Conservation (phyloP, 768 basidiomycete species). For the Tricholoma terreum region DNA sequence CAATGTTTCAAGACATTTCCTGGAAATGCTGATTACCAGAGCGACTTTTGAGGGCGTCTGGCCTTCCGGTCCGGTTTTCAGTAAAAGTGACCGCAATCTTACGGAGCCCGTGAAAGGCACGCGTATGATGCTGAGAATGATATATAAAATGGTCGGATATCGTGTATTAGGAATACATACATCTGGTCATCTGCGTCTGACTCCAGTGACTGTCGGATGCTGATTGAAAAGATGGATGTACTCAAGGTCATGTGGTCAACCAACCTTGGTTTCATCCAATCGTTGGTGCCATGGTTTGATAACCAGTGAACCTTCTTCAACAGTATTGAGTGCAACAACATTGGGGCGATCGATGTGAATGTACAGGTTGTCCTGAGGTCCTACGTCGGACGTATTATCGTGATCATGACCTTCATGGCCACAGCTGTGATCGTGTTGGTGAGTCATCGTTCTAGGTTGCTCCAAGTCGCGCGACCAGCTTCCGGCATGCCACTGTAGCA, state of each 20-base stretch:
- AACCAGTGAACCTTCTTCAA: constrained; percentile 47
- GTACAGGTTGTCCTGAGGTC: constrained; percentile 71
- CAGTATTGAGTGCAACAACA: constrained; percentile 76
- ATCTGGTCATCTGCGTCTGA: constrained; percentile 92
- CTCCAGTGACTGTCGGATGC: constrained; percentile 60
- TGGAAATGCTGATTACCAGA: constrained; percentile 47
- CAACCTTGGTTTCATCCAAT: constrained; percentile 65
- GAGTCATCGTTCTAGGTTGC: constrained; percentile 47
- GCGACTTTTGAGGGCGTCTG: constrained; percentile 71
- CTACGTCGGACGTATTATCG: constrained; percentile 49
- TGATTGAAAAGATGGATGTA: constrained; percentile 1
- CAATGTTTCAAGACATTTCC: neutral
- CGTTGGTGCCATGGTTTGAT: constrained; percentile 90
- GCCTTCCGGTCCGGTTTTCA: constrained; percentile 81
- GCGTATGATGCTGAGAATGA: constrained; percentile 61
- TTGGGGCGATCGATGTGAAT: constrained; percentile 74
- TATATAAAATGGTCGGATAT: neutral
- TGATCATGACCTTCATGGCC: constrained; percentile 58
- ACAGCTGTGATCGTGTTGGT: constrained; percentile 56
- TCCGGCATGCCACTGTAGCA: neutral
- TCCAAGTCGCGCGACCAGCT: no score
- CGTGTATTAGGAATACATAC: constrained; percentile 35
- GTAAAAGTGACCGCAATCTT: constrained; percentile 73
- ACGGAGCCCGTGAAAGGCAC: constrained; percentile 88
- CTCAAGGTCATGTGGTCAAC: constrained; percentile 14